Percentiles rank a stretch among this genome's conserved stretches.
Conservation (phyloP, 2,329 filamentous ascomycete genomes). For the Trichoderma sp. region DNA sequence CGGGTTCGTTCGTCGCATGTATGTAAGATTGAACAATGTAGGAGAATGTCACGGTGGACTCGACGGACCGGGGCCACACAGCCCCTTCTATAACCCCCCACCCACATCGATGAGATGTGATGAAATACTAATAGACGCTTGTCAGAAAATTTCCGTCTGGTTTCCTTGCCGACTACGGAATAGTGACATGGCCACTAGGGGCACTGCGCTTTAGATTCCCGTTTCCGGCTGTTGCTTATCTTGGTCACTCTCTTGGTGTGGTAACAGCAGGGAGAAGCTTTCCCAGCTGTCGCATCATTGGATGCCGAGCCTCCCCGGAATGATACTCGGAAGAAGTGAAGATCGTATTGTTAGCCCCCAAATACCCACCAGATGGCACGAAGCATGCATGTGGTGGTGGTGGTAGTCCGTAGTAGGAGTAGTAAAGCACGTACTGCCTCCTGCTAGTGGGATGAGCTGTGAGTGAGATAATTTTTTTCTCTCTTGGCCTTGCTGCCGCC, state of each 20-base stretch:
- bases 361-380: background rate
- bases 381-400: background rate
- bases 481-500: background rate
- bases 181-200: constrained; percentile 14
- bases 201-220: constrained; percentile 14
- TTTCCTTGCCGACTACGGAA: constrained; percentile 12
- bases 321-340: constrained; percentile 6
- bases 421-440: background rate
- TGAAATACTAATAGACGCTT: constrained; percentile 18
- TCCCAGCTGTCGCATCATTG: constrained; percentile 2
- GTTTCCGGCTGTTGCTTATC: constrained; percentile 19
- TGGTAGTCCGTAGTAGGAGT: background rate
- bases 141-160: constrained; percentile 23
- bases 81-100: constrained; percentile 10
- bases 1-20: constrained; percentile 16
- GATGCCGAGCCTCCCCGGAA: constrained; percentile 11
- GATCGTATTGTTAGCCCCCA: background rate
- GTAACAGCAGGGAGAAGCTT: background rate
- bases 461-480: background rate
- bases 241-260: background rate
- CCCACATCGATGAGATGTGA: constrained; percentile 19
- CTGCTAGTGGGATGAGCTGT: background rate
- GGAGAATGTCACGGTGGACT: constrained; percentile 16
- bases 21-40: constrained; percentile 20
- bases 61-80: background rate